Base-by-base conservation (phyloP, 1,284 basidiomycete genomes). In the Bjerkandera adusta region DNA sequence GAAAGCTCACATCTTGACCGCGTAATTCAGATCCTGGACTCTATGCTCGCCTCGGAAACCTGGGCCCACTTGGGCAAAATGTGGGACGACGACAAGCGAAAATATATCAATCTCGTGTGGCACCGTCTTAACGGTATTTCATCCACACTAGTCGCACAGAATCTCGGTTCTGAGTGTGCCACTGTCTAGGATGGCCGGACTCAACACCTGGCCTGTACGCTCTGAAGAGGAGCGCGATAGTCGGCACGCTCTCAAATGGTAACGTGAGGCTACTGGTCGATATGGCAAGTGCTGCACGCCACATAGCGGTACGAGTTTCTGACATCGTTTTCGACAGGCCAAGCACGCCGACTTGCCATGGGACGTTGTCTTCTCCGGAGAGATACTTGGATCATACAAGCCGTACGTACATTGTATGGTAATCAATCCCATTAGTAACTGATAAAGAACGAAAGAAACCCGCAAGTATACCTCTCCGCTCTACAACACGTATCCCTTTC, bases 191-290 rank as follows among this genome's bases (percentile, higher is more conserved):
- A 2, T 85, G 83, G 77, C 68, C 76, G 0, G 83, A 85, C 56
- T 57, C 73, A 4, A 58, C 70, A 6, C 63, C 68, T 0, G 79
- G 79, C 0, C 63, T 86, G 13, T 52, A 69, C 37, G 65, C 64
- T 1, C 60, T 85, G 37, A 80, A 78, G 65, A 72, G 77, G 43
- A 57, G 75, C 7, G 62, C 63, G 0, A 70, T 82, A 42, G 70
- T 84, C 5, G 70, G 70, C 0, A 68, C 76, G 3, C 65, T 86
- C 0, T 83, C 83, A 0, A 85, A 85, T 48, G 84, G 81, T 3
- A 85, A 78, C 55, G 65, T 81, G 30, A 67, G 76, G 12, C 65
- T 83, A 2, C 67, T 85, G 4, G 63, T 80, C 0, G 80, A 85
- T 55, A 75, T 84, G 77, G 82, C 77, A 39, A 48, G 62, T 42